phyloP scores from a whole-genome alignment of 1,139 yeast genomes.

The Magnusiomyces ingens region DNA sequence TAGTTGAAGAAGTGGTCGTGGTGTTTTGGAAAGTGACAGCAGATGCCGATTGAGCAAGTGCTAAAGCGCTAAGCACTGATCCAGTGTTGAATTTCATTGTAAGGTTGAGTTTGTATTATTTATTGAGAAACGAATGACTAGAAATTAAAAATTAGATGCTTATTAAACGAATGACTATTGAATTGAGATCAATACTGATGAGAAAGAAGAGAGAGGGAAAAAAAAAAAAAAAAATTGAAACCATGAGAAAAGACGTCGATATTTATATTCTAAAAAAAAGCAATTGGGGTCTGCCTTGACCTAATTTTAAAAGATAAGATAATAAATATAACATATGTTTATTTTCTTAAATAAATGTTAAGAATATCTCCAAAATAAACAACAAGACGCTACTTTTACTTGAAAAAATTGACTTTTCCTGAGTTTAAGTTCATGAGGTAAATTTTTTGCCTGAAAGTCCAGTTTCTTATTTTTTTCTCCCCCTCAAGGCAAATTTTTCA shows the following conservation, averaged over 20 bases:
- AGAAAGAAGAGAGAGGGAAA: neutral
- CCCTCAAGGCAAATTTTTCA: too few relatives aligned
- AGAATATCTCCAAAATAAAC: too few relatives aligned
- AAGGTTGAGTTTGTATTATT: neutral
- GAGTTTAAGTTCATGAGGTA: too few relatives aligned
- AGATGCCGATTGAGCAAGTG: slow-evolving; percentile 4
- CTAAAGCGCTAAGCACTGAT: slow-evolving; percentile 5
- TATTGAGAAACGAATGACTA: neutral
- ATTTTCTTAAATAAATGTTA: too few relatives aligned
- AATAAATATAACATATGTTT: neutral
- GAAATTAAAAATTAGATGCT: too few relatives aligned
- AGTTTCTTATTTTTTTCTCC: too few relatives aligned
- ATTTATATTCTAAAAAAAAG: neutral
- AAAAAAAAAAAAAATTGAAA: neutral
- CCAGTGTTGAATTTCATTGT: slow-evolving; percentile 8
- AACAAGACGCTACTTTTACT: too few relatives aligned
- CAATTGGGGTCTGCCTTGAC: neutral
- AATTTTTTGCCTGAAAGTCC: too few relatives aligned
- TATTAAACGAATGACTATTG: slow-evolving; percentile 4
- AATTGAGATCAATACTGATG: neutral
- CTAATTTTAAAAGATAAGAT: neutral
- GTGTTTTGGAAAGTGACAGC: slow-evolving; percentile 1
- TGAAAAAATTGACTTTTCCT: too few relatives aligned
- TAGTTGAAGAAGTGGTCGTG: slow-evolving; percentile 7
- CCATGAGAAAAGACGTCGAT: neutral